phyloP scores from a whole-genome alignment of 1,139 yeast genomes.

The Saccharomyces pastorianus region DNA sequence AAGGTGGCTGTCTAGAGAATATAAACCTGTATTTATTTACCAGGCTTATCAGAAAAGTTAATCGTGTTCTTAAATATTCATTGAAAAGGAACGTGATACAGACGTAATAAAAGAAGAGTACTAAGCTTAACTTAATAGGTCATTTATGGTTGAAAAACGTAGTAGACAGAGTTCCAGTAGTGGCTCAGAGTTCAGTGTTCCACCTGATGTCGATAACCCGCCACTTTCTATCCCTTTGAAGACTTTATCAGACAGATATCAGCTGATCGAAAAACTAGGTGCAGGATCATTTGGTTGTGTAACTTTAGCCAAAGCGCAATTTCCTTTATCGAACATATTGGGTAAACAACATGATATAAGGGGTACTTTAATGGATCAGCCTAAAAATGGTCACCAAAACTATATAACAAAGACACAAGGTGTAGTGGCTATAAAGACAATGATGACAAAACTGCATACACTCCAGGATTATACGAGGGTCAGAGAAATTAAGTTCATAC shows the following conservation, averaged over 20 bases:
- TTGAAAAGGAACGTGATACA: not conserved
- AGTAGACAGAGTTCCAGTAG: not conserved
- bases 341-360: slow-evolving; percentile 4
- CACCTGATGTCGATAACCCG: slow-evolving; percentile 34
- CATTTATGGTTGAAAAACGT: not conserved
- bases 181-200: slow-evolving; percentile 14
- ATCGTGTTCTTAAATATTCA: not conserved
- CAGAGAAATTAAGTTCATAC: slow-evolving; percentile 69
- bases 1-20: not conserved
- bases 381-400: slow-evolving; percentile 25
- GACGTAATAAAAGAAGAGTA: not conserved
- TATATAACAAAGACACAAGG: slow-evolving; percentile 32
- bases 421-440: slow-evolving; percentile 77
- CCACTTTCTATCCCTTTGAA: slow-evolving; percentile 39
- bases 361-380: slow-evolving; percentile 39
- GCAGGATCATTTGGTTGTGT: slow-evolving; percentile 77
- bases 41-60: not conserved
- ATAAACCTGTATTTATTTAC: not conserved
- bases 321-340: slow-evolving; percentile 17
- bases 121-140: not conserved
- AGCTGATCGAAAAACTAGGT: slow-evolving; percentile 49
- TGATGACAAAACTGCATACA: slow-evolving; percentile 47
- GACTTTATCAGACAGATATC: slow-evolving; percentile 41
- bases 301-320: slow-evolving; percentile 45
- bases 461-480: slow-evolving; percentile 53